Conservation (phyloP, 177 flowering plant species). For the Vitis hybrid region DNA sequence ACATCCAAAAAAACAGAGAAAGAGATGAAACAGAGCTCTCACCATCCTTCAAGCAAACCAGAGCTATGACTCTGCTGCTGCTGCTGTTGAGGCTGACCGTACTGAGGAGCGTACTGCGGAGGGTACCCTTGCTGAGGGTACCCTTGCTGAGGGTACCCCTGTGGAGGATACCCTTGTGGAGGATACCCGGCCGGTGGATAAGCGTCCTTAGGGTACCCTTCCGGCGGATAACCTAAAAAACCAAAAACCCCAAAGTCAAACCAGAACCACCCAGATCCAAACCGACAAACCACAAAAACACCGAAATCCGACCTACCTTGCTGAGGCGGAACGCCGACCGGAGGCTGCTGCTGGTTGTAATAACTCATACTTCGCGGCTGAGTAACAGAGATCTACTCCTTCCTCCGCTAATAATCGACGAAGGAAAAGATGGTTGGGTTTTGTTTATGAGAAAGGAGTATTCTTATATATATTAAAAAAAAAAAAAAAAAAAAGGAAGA, state of each 20-base stretch:
- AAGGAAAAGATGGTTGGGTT: neutral
- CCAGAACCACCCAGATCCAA: constrained; percentile 4
- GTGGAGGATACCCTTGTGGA: constrained; percentile 39
- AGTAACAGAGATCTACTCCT: too few species aligned
- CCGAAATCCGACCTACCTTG: constrained; percentile 38
- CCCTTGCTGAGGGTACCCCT: constrained; percentile 47
- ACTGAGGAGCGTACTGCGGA: constrained; percentile 53
- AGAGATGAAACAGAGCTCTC: constrained; percentile 6
- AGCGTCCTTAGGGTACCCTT: constrained; percentile 57
- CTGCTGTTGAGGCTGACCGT: constrained; percentile 41
- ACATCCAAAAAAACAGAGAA: constrained; percentile 10
- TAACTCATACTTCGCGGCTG: constrained; percentile 37
- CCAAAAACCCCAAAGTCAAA: constrained; percentile 1
- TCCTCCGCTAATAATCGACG: too few species aligned
- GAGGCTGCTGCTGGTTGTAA: constrained; percentile 67
- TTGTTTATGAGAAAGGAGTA: neutral
- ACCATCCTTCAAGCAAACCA: constrained; percentile 73
- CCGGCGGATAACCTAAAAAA: constrained; percentile 62
- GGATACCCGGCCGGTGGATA: constrained; percentile 53
- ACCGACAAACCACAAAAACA: neutral
- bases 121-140: constrained; percentile 52
- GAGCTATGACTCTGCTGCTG: constrained; percentile 24
- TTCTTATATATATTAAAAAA: too few species aligned
- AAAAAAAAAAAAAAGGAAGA: neutral
- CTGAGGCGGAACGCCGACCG: constrained; percentile 74